A percentile compares a stretch with the other conserved stretches of the same genome.
Evolutionary conservation across 805 yeast genomes (phyloP).

Genomic region (Huiozyma sinensis): DNA sequence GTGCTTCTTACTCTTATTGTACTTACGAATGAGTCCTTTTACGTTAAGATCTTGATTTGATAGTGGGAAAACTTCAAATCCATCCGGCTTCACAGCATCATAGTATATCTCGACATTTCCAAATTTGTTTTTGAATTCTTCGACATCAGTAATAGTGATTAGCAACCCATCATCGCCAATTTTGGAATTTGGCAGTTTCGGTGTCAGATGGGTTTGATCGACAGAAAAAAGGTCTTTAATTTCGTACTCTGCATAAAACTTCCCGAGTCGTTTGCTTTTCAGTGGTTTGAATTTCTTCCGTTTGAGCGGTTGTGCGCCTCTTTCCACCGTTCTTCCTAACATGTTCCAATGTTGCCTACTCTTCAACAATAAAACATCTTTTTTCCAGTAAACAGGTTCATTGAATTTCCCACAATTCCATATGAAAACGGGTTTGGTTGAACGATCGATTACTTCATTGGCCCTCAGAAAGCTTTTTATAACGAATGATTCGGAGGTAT

Average conservation of each 20-base stretch:
- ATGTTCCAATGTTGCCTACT: conserved; percentile 20
- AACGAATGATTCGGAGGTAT: conserved; percentile 12
- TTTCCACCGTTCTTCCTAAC: conserved; percentile 14
- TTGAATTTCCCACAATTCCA: neutral
- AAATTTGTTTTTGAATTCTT: conserved; percentile 11
- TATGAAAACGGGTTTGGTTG: conserved; percentile 1
- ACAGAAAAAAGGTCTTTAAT: conserved; percentile 13
- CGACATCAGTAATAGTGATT: conserved; percentile 7
- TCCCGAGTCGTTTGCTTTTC: conserved; percentile 5
- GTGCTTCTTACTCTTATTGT: conserved; percentile 5
- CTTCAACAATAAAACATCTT: conserved; percentile 12
- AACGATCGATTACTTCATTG: conserved; percentile 5
- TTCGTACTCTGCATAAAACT: conserved; percentile 4
- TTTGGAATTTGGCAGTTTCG: conserved; percentile 7
- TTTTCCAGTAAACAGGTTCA: conserved; percentile 10
- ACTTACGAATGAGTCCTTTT: conserved; percentile 5
- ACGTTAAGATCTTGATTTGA: neutral
- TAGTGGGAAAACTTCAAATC: conserved; percentile 8
- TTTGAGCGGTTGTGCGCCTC: conserved; percentile 8
- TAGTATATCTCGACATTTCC: conserved; percentile 18
- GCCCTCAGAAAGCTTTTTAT: conserved; percentile 7
- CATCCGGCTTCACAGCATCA: conserved; percentile 11
- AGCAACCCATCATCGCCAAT: conserved; percentile 4
- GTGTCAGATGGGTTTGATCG: conserved; percentile 17
- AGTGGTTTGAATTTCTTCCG: conserved; percentile 3